phyloP scores from a whole-genome alignment of 2,329 filamentous ascomycete genomes.

The Colletotrichum scovillei region DNA sequence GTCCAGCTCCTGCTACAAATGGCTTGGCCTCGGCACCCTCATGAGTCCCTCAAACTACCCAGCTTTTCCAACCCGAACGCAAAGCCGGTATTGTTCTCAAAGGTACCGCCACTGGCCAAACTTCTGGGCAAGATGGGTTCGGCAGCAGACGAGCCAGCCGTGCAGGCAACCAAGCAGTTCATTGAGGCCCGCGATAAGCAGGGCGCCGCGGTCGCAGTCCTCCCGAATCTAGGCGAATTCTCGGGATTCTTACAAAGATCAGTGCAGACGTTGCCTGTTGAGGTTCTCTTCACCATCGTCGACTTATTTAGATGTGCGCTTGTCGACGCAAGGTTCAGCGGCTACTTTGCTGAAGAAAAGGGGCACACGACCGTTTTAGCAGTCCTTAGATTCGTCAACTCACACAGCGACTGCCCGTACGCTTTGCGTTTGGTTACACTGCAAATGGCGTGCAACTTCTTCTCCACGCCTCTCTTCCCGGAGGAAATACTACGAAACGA shows the following conservation, averaged over 20 bases:
- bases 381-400: constrained; percentile 70
- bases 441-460: constrained; percentile 87
- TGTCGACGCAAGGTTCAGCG: constrained; percentile 81
- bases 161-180: constrained; percentile 77
- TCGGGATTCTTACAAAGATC: constrained; percentile 69
- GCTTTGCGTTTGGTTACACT: constrained; percentile 84
- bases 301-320: constrained; percentile 86
- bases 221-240: constrained; percentile 78
- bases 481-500: constrained; percentile 68
- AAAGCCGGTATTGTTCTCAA: constrained; percentile 78
- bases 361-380: constrained; percentile 71
- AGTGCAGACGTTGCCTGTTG: constrained; percentile 66
- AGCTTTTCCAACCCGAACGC: constrained; percentile 72
- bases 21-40: constrained; percentile 80
- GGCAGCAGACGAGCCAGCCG: constrained; percentile 66
- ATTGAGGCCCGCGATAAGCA: constrained; percentile 70
- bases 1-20: constrained; percentile 80
- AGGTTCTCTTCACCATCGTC: constrained; percentile 82
- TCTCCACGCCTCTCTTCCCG: constrained; percentile 78
- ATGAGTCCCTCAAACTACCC: constrained; percentile 77
- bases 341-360: constrained; percentile 83
- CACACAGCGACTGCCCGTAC: constrained; percentile 74
- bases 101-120: constrained; percentile 85
- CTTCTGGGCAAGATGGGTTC: constrained; percentile 81
- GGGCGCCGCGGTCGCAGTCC: constrained; percentile 71